These are phyloP conservation scores for Apocynum venetum DNA, from an alignment of 257 asterid genomes.

Conservation along the genomic window DNA sequence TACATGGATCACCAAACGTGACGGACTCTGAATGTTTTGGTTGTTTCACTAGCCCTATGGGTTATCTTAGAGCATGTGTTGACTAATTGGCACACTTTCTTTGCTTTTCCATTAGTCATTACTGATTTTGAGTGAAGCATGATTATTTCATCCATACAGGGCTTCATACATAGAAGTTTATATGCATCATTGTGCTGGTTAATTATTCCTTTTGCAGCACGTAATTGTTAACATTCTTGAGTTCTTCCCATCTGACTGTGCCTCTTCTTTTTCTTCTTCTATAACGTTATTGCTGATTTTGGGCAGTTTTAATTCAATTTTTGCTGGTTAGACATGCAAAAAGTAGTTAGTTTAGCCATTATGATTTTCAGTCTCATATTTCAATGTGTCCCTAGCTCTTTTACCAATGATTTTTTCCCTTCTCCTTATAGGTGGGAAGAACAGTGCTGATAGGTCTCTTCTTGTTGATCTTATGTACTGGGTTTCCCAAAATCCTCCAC, in stretches of 20 bases:
- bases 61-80: neutral
- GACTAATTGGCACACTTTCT: neutral
- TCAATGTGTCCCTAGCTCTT: neutral
- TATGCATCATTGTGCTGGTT: neutral
- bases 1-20: neutral
- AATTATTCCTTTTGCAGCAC: neutral
- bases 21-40: neutral
- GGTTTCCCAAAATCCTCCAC: conserved; percentile 97
- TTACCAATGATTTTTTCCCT: neutral
- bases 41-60: neutral
- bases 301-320: neutral
- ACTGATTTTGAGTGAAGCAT: neutral
- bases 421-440: conserved; percentile 66
- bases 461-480: conserved; percentile 88
- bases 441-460: conserved; percentile 91
- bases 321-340: neutral
- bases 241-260: neutral
- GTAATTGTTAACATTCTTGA: neutral
- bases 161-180: neutral
- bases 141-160: neutral
- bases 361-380: neutral
- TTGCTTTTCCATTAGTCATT: neutral
- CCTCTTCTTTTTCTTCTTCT: neutral
- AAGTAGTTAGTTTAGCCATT: neutral
- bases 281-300: neutral